Base-by-base conservation (phyloP, 371 early-diverging fungal species). In the Syncephalastrum monosporum region DNA sequence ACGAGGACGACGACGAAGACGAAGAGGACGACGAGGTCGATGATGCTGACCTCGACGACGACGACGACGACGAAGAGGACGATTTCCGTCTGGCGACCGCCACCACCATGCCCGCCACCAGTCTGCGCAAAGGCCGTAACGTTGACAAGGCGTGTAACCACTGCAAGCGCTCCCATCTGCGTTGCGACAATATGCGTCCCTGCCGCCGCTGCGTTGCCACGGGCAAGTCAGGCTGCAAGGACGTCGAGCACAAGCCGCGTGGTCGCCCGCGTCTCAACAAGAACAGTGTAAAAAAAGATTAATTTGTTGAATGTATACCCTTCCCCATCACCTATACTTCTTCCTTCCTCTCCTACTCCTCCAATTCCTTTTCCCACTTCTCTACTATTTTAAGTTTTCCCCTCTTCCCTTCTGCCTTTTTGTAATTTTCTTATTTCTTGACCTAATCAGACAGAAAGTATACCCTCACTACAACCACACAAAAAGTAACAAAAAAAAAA, bases 91-190 rank as follows among this genome's bases (percentile, higher is more conserved):
- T 27, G 14, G 48, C 27, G 19, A 17, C 48, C 13, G 21, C 21
- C 14, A 21, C 27, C 23, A 43, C 57, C 45, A 38, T 38, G 19
- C 46, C 52, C 19, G 19, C 46, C 12, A 45, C 19, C 41, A 58
- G 16, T 51, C 23, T 55, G 27, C 23, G 59, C 15, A 77, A 77
- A 44, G 72, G 72, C 5, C 46, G 70, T 10, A 77, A 74, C 51
- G 78, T 77, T 16, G 78, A 77, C 41, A 74, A 70, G 47, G 78
- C 78, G 1, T 77, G 78, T 43, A 74, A 77, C 42, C 74, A 77
- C 46, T 77, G 78, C 59, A 77, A 77, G 47, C 67, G 74, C 1
- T 77, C 78, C 12, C 78, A 77, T 66, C 56, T 77, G 15, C 63
- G 74, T 15, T 77, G 78, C 51, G 78, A 77, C 42, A 67, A 77